phyloP scores from a whole-genome alignment of 352 stramenopile species.

The Globisporangium middletonii region DNA sequence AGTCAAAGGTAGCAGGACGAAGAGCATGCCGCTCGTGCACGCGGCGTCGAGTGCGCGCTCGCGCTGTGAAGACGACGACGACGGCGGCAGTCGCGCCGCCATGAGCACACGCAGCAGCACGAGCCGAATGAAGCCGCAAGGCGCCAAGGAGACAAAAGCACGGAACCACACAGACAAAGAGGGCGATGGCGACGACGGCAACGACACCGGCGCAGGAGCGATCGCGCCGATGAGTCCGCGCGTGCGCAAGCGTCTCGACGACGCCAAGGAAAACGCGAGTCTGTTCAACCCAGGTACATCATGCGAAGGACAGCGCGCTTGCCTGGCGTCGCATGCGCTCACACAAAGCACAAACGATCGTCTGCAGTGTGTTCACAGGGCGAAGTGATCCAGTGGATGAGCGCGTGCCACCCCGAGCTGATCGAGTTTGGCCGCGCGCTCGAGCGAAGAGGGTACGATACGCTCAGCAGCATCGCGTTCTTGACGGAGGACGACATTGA shows the following conservation, averaged over 20 bases:
- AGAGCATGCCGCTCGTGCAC: not conserved
- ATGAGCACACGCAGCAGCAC: not conserved
- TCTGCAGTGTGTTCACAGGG: slow-evolving; percentile 63
- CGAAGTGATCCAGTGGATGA: slow-evolving; percentile 84
- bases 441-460: slow-evolving; percentile 59
- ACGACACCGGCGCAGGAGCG: not conserved
- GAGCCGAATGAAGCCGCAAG: not conserved
- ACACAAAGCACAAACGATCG: not conserved
- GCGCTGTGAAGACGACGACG: not conserved
- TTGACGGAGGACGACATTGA: slow-evolving; percentile 68
- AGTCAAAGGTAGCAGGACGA: not conserved
- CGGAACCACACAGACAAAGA: not conserved
- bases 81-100: not conserved
- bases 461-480: slow-evolving; percentile 79
- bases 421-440: slow-evolving; percentile 51
- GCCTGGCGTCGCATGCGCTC: not conserved
- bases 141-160: not conserved
- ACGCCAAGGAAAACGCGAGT: slow-evolving; percentile 71
- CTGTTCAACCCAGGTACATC: slow-evolving; percentile 57
- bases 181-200: not conserved
- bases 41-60: not conserved
- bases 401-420: slow-evolving; percentile 59
- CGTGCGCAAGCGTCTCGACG: slow-evolving; percentile 62
- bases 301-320: not conserved
- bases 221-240: slow-evolving; percentile 32